Conservation (phyloP, 306 rosid species). For the Macrotyloma uniflorum region DNA sequence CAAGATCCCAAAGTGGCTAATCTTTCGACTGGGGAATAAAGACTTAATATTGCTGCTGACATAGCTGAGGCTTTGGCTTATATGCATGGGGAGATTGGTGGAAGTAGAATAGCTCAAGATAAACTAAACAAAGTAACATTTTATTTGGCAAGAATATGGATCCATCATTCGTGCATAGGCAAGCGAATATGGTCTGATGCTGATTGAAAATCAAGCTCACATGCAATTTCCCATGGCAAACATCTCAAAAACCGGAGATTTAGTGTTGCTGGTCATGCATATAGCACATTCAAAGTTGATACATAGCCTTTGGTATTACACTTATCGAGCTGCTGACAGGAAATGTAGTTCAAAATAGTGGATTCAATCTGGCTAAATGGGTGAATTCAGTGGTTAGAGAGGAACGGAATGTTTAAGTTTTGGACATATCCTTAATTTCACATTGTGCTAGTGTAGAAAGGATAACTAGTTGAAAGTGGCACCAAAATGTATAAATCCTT, state of each 20-base stretch:
- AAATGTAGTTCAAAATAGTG: conserved; percentile 29
- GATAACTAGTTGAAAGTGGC: conserved; percentile 60
- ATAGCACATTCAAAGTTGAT: no score
- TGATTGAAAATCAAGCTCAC: conserved; percentile 44
- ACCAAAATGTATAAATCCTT: conserved; percentile 48
- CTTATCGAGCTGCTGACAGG: no score
- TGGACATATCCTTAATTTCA: conserved; percentile 40
- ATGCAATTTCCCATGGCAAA: neutral
- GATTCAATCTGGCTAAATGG: conserved; percentile 54
- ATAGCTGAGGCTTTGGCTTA: conserved; percentile 48
- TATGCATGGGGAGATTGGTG: conserved; percentile 48
- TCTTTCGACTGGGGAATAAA: conserved; percentile 55
- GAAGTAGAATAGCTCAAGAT: neutral
- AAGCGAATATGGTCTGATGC: conserved; percentile 65
- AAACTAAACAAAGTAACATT: no score
- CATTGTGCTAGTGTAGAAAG: conserved; percentile 61
- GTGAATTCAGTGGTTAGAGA: conserved; percentile 56
- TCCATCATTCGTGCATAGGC: conserved; percentile 39
- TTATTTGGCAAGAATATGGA: no score
- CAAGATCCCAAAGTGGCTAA: conserved; percentile 50
- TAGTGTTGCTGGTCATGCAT: neutral
- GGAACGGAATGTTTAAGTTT: conserved; percentile 61
- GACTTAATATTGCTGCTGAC: conserved; percentile 24
- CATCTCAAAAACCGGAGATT: neutral
- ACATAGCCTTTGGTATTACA: no score